Conservation (phyloP, 805 yeast genomes). For the Danielia oregonensis region DNA sequence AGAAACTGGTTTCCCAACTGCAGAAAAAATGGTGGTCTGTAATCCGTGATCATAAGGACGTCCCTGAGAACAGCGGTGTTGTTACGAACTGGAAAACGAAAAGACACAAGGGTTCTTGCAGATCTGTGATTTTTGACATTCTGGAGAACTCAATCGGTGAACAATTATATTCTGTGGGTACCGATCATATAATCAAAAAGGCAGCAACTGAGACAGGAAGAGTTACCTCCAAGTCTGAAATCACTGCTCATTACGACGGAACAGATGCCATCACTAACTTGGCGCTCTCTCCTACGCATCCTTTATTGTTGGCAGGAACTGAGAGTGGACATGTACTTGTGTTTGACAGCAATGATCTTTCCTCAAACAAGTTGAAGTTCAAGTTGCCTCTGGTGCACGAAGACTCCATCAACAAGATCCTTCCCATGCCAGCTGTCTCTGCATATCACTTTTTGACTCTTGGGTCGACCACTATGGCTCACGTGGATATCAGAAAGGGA, state of each 20-base stretch:
- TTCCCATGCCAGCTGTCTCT: constrained; percentile 65
- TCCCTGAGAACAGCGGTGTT: constrained; percentile 24
- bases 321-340: constrained; percentile 70
- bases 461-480: constrained; percentile 79
- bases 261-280: constrained; percentile 41
- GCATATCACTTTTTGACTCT: constrained; percentile 75
- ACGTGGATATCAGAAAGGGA: constrained; percentile 75
- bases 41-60: constrained; percentile 23
- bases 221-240: constrained; percentile 52
- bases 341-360: constrained; percentile 54
- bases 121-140: constrained; percentile 66
- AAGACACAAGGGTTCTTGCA: constrained; percentile 85
- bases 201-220: constrained; percentile 71
- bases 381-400: constrained; percentile 59
- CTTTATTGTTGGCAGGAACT: constrained; percentile 54
- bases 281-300: constrained; percentile 43
- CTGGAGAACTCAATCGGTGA: constrained; percentile 44
- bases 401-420: constrained; percentile 72
- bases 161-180: constrained; percentile 65
- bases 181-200: constrained; percentile 74
- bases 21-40: constrained; percentile 47
- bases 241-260: constrained; percentile 13
- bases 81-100: constrained; percentile 73
- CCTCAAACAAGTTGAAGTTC: constrained; percentile 38
- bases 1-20: constrained; percentile 25